Base-by-base conservation (phyloP, 164 flowering plant genomes). In the Amborella trichopoda region DNA sequence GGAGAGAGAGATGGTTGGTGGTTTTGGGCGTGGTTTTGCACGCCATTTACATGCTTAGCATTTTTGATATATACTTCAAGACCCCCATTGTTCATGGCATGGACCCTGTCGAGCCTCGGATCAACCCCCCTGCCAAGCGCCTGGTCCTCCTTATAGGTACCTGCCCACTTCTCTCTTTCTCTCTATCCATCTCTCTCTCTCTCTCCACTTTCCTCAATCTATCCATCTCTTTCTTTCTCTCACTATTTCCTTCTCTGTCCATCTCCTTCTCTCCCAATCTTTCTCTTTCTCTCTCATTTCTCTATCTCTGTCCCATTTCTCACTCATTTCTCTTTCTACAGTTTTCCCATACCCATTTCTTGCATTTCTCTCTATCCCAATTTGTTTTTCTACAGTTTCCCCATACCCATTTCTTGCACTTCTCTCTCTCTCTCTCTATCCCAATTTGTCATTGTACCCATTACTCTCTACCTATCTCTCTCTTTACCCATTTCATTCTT, bases 41-140 rank as follows among this genome's bases (percentile, higher is more conserved):
- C 60, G 81, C 91, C 1, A 75, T 86, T 1, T 90, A 86, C 68
- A 83, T 90, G 94, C 73, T 90, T 44, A 86, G 98, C 66, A 90
- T 90, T 28, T 86, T 90, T 79, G 98, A 90, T 40, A 90, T 90
- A 34, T 86, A 86, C 62, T 90, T 90, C 87, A 90, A 86, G 64
- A 62, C 81, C 41, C 95, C 95, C 12, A 86, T 90, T 44, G 94
- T 90, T 36, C 95, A 86, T 44, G 98, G 98, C 68, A 81, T 86
- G 95, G 87, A 81, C 28, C 94, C 68, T 17, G 94, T 86, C 39
- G 14, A 45, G 0, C 95, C 94, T 33, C 77, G 89, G 27, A 75
- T 86, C 65, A 17, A 43, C 1, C 63, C 87, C 14, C 95, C 95
- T n/a, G 98, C 98, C 16, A 83, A 81, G 58, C 94, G 98, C 33